Conservation (phyloP, 305 asterid genomes). For the Fraxinus xanthoxyloides region DNA sequence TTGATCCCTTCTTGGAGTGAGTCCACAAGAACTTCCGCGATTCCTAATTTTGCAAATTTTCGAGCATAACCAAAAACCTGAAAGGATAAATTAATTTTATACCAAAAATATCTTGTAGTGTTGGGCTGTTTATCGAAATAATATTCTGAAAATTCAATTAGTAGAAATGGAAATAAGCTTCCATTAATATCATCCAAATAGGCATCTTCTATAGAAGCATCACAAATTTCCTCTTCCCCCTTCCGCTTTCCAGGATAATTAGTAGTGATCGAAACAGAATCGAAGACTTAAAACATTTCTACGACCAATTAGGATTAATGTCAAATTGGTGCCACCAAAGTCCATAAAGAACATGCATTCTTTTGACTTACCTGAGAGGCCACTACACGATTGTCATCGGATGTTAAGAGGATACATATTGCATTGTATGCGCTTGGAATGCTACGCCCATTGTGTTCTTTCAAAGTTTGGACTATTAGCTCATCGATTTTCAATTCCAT, state of each 20-base stretch:
- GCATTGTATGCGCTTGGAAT: conserved; percentile 75
- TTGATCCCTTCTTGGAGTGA: conserved; percentile 69
- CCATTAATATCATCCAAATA: not conserved
- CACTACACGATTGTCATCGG: conserved; percentile 84
- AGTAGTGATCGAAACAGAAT: conserved; percentile 1
- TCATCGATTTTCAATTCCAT: conserved; percentile 82
- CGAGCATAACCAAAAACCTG: conserved; percentile 97
- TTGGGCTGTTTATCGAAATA: not conserved
- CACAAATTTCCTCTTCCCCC: conserved; percentile 1
- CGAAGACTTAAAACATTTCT: not conserved
- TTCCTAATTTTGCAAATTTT: conserved; percentile 72
- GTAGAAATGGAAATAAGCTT: not conserved
- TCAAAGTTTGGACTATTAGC: conserved; percentile 56
- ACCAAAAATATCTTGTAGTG: not conserved
- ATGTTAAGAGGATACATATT: conserved; percentile 63
- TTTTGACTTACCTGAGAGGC: conserved; percentile 83
- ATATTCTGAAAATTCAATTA: not conserved
- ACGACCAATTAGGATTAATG: conserved; percentile 1
- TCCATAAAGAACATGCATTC: not conserved
- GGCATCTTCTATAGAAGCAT: not conserved
- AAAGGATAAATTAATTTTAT: conserved; percentile 18
- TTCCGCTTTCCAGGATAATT: not conserved
- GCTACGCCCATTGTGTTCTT: conserved; percentile 48
- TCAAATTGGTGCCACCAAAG: conserved; percentile 3
- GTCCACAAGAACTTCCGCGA: conserved; percentile 68